Percentiles rank a stretch among this genome's conserved stretches.
phyloP scores from a whole-genome alignment of 139 green algal genomes.

The Ettlia oleoabundans region DNA sequence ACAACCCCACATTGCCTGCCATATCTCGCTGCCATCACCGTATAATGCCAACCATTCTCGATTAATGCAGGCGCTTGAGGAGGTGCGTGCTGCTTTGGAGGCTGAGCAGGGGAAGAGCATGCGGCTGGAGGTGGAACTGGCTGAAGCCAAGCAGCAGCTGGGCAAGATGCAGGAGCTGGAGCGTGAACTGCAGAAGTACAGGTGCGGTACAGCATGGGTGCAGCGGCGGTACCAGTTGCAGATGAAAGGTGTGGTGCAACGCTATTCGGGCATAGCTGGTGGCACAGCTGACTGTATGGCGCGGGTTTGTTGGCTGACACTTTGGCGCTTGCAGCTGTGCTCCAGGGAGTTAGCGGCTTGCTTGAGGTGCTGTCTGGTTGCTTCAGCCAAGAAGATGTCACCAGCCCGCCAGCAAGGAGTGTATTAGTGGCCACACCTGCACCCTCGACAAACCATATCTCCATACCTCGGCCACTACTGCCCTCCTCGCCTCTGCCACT shows the following conservation, averaged over 20 bases:
- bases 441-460: no score
- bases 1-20: no score
- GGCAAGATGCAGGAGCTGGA: constrained; percentile 53
- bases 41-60: not conserved
- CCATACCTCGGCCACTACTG: not conserved
- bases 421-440: no score
- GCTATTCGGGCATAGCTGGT: not conserved
- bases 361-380: no score
- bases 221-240: not conserved
- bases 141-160: constrained; percentile 55
- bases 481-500: not conserved
- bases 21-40: no score
- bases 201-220: not conserved
- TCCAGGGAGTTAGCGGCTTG: no score
- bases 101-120: constrained; percentile 59
- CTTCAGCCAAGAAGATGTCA: no score
- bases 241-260: not conserved
- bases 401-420: no score
- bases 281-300: not conserved
- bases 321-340: no score
- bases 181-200: constrained; percentile 50
- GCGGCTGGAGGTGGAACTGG: constrained; percentile 64
- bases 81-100: constrained; percentile 40
- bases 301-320: not conserved
- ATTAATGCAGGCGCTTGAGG: constrained; percentile 21